Evolutionary conservation across 805 yeast species (phyloP).

Genomic region (Candida nanaspora): DNA sequence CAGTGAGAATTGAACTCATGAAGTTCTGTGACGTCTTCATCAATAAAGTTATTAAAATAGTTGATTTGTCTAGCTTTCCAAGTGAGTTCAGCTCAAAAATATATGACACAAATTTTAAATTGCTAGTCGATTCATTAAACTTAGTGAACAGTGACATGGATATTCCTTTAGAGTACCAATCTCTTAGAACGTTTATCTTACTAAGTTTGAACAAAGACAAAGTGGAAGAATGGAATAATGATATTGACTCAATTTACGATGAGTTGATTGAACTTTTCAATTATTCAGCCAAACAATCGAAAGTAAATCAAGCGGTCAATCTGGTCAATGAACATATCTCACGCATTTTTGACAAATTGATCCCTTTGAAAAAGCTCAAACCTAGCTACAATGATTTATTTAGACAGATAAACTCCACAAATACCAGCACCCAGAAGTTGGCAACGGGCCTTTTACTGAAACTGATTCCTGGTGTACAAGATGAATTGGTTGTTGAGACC

Average conservation of each 20-base stretch:
- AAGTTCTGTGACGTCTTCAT: constrained; percentile 27
- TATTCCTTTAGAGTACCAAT: constrained; percentile 37
- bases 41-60: constrained; percentile 22
- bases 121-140: constrained; percentile 39
- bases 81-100: constrained; percentile 22
- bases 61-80: constrained; percentile 20
- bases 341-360: constrained; percentile 7
- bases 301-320: constrained; percentile 23
- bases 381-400: constrained; percentile 30
- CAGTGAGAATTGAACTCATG: constrained; percentile 44
- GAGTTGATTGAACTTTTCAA: constrained; percentile 37
- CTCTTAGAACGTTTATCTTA: constrained; percentile 35
- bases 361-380: constrained; percentile 26
- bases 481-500: constrained; percentile 53
- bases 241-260: constrained; percentile 28
- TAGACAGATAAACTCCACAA: constrained; percentile 18
- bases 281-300: constrained; percentile 4
- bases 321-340: constrained; percentile 29
- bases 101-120: constrained; percentile 28
- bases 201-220: constrained; percentile 22
- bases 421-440: constrained; percentile 36
- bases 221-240: constrained; percentile 29
- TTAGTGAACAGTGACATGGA: constrained; percentile 20
- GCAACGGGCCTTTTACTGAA: constrained; percentile 31
- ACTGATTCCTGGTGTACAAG: constrained; percentile 41